A percentile compares a stretch with the other conserved stretches of the same genome.
Evolutionary conservation across 1,139 yeast genomes (phyloP).

Genomic region (Yamadazyma siamensis): DNA sequence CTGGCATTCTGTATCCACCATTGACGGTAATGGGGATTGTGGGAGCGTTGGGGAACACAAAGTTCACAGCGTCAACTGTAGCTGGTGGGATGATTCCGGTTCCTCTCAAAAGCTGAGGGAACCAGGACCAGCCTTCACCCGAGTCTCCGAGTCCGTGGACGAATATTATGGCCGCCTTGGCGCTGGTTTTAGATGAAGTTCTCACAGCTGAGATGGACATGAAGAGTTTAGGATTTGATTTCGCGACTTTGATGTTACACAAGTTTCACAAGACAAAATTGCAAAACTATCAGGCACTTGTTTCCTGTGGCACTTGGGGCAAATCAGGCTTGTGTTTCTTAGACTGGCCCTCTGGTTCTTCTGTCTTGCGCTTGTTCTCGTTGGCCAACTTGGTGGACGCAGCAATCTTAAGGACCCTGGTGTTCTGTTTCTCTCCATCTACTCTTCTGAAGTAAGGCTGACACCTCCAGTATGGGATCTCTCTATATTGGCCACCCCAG

Average conservation of each 20-base stretch:
- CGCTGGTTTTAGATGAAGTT: conserved; percentile 16
- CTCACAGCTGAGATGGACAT: conserved; percentile 20
- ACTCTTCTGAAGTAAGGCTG: conserved; percentile 93
- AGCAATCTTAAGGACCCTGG: conserved; percentile 39
- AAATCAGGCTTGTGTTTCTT: not conserved
- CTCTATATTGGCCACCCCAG: conserved; percentile 82
- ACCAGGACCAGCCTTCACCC: conserved; percentile 86
- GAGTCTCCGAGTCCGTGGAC: conserved; percentile 91
- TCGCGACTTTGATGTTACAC: too few species aligned
- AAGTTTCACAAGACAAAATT: too few species aligned
- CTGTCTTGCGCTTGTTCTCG: conserved; percentile 6
- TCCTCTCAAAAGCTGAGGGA: conserved; percentile 50
- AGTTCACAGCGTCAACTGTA: conserved; percentile 59
- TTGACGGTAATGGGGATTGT: conserved; percentile 62
- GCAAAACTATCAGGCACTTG: too few species aligned
- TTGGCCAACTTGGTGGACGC: conserved; percentile 20
- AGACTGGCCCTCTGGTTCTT: not conserved
- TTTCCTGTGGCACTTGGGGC: too few species aligned
- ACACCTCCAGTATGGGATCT: conserved; percentile 94
- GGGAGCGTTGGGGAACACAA: conserved; percentile 90
- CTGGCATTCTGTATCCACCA: conserved; percentile 68
- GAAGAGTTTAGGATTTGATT: not conserved
- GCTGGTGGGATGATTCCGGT: conserved; percentile 33
- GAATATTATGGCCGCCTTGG: conserved; percentile 57
- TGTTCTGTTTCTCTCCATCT: conserved; percentile 57